Evolutionary conservation across 208 protist genomes (phyloP).

Genomic region (Trypanosoma lewisi): DNA sequence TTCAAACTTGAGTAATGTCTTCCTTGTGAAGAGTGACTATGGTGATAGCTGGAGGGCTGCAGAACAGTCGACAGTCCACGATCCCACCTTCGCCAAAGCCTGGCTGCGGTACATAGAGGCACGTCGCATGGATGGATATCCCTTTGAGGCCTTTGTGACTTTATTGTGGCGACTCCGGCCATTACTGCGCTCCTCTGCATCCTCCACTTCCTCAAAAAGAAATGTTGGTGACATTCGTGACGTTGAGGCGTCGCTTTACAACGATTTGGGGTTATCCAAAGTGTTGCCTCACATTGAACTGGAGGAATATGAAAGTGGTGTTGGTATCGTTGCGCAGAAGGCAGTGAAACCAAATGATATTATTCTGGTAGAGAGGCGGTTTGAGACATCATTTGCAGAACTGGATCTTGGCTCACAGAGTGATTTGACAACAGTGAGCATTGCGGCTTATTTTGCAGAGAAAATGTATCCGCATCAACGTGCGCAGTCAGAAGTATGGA

Average conservation of each 20-base stretch:
- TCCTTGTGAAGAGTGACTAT: constrained; percentile 31
- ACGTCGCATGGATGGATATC: constrained; percentile 44
- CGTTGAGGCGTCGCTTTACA: constrained; percentile 43
- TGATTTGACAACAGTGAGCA: constrained; percentile 53
- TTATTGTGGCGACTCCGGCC: constrained; percentile 54
- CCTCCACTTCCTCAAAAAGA: neutral
- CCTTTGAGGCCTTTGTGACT: constrained; percentile 79
- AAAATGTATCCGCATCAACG: constrained; percentile 50
- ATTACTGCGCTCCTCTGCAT: constrained; percentile 35
- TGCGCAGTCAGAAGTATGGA: constrained; percentile 36
- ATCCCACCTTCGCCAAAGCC: constrained; percentile 56
- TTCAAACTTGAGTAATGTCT: constrained; percentile 73
- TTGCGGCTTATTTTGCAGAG: constrained; percentile 66
- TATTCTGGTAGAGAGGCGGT: constrained; percentile 73
- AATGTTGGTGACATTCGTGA: neutral
- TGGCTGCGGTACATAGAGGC: constrained; percentile 71
- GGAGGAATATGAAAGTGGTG: constrained; percentile 62
- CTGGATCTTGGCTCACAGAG: constrained; percentile 29
- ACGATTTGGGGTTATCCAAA: constrained; percentile 47
- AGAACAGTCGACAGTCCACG: constrained; percentile 28
- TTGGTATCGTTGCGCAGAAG: constrained; percentile 68
- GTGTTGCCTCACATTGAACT: constrained; percentile 70
- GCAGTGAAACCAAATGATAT: constrained; percentile 63
- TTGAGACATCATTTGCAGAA: constrained; percentile 53
- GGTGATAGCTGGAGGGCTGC: constrained; percentile 44